Conservation (phyloP, 2,329 filamentous ascomycete species). For the Incumbomyces lentus region DNA sequence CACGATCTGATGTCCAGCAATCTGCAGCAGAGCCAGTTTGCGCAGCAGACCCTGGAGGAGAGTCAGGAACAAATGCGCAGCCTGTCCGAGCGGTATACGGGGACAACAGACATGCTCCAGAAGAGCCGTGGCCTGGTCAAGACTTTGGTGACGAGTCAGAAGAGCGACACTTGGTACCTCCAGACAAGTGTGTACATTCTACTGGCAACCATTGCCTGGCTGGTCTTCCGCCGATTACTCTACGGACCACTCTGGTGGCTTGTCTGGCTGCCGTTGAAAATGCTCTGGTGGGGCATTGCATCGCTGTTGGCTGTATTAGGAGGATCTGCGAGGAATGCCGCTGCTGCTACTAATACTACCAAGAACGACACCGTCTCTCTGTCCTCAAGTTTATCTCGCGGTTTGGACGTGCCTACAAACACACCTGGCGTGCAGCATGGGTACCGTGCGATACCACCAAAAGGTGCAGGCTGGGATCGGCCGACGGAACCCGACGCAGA, state of each 20-base stretch:
- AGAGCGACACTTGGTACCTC: constrained; percentile 97
- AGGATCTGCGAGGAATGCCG: neutral
- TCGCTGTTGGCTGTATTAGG: constrained; percentile 41
- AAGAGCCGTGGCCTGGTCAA: constrained; percentile 65
- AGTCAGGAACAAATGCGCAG: constrained; percentile 65
- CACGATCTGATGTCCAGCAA: constrained; percentile 79
- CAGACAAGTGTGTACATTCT: constrained; percentile 82
- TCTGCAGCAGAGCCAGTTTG: constrained; percentile 77
- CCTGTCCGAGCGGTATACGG: constrained; percentile 69
- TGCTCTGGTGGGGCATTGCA: constrained; percentile 51
- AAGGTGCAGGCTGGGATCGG: constrained; percentile 36
- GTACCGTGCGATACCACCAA: constrained; percentile 11
- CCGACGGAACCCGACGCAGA: constrained; percentile 19
- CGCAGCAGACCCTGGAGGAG: constrained; percentile 65
- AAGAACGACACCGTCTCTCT: neutral
- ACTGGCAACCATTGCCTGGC: constrained; percentile 66
- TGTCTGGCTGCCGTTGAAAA: constrained; percentile 67
- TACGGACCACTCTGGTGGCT: constrained; percentile 91
- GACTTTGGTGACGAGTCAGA: constrained; percentile 74
- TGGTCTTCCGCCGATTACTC: constrained; percentile 71
- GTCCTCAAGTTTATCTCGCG: constrained; percentile 7
- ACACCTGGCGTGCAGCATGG: constrained; percentile 7
- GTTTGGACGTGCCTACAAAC: constrained; percentile 12
- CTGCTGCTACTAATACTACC: too few relatives aligned
- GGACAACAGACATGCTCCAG: constrained; percentile 65